Percentiles rank a stretch among this genome's conserved stretches.
phyloP scores from a whole-genome alignment of 345 rosid genomes.

The Punica granatum region DNA sequence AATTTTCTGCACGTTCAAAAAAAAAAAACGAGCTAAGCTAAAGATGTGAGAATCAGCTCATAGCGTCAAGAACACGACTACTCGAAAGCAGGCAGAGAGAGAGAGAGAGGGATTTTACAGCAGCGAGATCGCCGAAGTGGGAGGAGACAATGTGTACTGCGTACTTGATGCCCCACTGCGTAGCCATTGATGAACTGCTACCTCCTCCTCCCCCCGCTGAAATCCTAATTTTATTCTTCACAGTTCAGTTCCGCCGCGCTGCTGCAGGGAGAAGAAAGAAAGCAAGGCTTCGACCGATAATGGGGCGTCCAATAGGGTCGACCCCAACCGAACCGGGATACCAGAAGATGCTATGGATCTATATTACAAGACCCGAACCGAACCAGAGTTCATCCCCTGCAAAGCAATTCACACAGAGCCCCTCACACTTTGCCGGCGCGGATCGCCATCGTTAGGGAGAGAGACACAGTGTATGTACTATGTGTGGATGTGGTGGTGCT shows the following conservation, averaged over 20 bases:
- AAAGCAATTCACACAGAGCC: no score
- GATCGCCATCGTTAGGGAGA: no score
- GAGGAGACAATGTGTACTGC: constrained; percentile 63
- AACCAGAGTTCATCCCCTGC: no score
- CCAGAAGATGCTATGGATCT: no score
- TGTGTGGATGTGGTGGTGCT: no score
- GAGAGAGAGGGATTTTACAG: constrained; percentile 30
- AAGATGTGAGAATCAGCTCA: background rate
- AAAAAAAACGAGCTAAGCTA: background rate
- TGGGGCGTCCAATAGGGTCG: no score
- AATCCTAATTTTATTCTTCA: background rate
- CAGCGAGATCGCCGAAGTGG: constrained; percentile 72
- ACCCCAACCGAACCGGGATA: no score
- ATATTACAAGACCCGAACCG: no score
- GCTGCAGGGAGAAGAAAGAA: background rate
- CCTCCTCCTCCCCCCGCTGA: background rate
- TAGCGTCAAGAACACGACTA: background rate
- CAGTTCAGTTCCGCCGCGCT: background rate
- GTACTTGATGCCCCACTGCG: constrained; percentile 47
- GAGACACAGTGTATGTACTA: no score
- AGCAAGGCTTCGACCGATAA: no score
- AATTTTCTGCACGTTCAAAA: constrained; percentile 46
- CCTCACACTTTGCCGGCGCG: no score
- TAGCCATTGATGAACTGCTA: constrained; percentile 17
- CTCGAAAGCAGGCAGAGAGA: background rate